Evolutionary conservation across 169 alveolate genomes (phyloP), one percentile per base, ranked within the genome.

Genomic region (Plasmodium billcollinsi): DNA sequence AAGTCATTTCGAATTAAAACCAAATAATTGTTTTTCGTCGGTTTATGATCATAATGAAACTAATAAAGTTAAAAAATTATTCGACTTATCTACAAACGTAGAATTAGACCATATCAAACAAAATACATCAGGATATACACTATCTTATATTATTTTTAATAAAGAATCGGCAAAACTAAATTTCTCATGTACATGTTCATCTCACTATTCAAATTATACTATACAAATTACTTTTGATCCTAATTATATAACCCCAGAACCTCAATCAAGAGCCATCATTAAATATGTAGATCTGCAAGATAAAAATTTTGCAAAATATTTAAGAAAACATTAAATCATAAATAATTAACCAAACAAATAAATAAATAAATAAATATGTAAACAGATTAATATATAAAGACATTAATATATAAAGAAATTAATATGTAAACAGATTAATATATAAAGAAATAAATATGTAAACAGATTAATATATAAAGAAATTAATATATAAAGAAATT

Each of bases 151-250:
- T 11, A 78, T 76, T 24, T 52, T 78, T 49, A 63, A 78, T 54
- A 20, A 33, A 5, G 78, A 56, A 14, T 18, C 45, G 2, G 66
- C 65, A 14, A 49, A 59, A 14, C 89, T 52, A 4, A 29, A 43
- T 9, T n/a, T 78, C 58, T 78, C 89, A 33, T 78, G 89, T 62
- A 65, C 47, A 70, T 78, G 89, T 8, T 24, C 50, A 43, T 65
- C 78, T 45, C 0, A 3, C 9, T 0, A 78, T 33, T 56, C 74
- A 15, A 65, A 67, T 9, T 70, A 78, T 45, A 78, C 78, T 33
- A 78, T 78, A 39, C 50, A 50, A 3, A 14, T 78, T 1, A 12
- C 49, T 0, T 78, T 65, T 71, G 71, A 78, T 2, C 89, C 89
- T 3, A 45, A 52, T 24, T 2, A n/a, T 3, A 52, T 20, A 69